Evolutionary conservation across 148 eudicot species (phyloP), one percentile per base, ranked within the genome.

Genomic region (Silene conica): DNA sequence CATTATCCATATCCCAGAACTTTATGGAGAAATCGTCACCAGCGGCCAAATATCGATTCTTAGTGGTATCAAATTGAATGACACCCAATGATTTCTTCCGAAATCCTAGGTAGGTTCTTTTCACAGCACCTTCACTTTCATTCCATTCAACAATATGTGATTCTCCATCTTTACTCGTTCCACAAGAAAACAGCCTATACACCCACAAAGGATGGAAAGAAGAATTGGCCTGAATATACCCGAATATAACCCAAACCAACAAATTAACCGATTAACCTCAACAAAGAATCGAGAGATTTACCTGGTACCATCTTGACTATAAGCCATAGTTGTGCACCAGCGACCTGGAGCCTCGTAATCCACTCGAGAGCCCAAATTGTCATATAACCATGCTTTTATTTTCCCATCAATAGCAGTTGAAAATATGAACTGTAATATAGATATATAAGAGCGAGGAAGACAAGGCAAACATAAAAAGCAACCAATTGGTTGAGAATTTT

Each of bases 61-160:
- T 86, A 70, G 88, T 86, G 20, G 91, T 86, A 82, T 90, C 92
- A 76, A 93, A 93, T 62, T 90, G 96, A 63, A 93, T 87, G 77
- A 89, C 90, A 67, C 89, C 94, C 70, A 82, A 63, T 63, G 97
- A 87, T 48, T 83, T 80, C 76, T 91, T 91, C 48, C 91, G 77
- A 45, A 90, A 87, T 43, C 96, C 96, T 68, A 69, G 84, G 77
- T 91, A 93, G 55, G 86, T 89, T 84, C 97, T 88, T 76, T 85
- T 83, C 74, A 91, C 86, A 62, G 89, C 86, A 50, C 94, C 94
- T 84, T 93, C 98, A 82, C 89, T 89, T 74, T 91, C 94, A 80
- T 91, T 93, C 98, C 98, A 93, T 83, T 93, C 98, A 73, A 89
- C 94, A 71, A 93, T 82, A 79, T 87, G 89, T 34, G 97, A 89